Base-by-base conservation (phyloP, 192 early-diverging fungal genomes). In the Podila epicladia region DNA sequence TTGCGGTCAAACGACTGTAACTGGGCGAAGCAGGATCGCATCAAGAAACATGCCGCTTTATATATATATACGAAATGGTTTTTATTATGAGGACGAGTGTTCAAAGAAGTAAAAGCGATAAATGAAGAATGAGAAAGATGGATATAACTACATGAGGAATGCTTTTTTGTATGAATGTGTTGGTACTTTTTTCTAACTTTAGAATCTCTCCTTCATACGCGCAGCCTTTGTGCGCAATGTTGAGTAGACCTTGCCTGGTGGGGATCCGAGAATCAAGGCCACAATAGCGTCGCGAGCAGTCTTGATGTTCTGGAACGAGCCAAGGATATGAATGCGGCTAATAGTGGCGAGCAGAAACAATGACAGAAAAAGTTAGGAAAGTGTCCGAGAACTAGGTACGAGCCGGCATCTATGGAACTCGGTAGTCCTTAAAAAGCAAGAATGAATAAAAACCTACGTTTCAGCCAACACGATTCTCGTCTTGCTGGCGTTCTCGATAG, bases 401-500 rank as follows among this genome's bases (percentile, higher is more conserved):
- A 51, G 49, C 13, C 17, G 0, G 49, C 8, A 51, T 53, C 20
- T 53, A n/a, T 53, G 51, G 33, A 6, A 55, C 51, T 24, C 24
- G 19, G n/a, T 22, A 9, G 24, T 22, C 53, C n/a, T 1, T 22
- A 0, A 22, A 55, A 51, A 51, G 8, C n/a, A 51, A 3, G 8
- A 6, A n/a, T 5, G 9, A 53, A 8, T 7, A 2, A 7, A 12
- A 55, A 87, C 89, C 65, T 83, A 90, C 89, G 95, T 93, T 84
- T 99, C 98, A 6, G 98, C 98, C 74, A 99, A 87, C 22, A 98
- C 97, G 67, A 99, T 95, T 62, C 98, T 90, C 1, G 97, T 99
- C 78, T 97, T 94, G 58, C 93, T 95, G 11, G 96, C 92, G 80
- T 99, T 99, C 82, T 99, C 98, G 70, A 99, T 99, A 6, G 98